Base-by-base conservation (phyloP, 192 early-diverging fungal genomes). In the Mycoemilia scoparia region DNA sequence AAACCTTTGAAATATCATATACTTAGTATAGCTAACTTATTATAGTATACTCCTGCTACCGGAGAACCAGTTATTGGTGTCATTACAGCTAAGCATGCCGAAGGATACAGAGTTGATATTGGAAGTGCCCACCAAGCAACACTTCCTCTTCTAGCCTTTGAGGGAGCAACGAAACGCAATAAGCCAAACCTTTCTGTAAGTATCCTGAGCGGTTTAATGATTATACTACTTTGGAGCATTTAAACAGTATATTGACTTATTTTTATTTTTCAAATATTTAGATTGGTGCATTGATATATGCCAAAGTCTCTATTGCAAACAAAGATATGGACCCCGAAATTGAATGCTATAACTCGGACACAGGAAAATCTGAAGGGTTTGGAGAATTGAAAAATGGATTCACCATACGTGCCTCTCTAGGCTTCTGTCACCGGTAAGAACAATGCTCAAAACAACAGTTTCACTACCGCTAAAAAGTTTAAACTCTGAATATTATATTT, bases 251-350 rank as follows among this genome's bases (percentile, higher is more conserved):
- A n/a, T n/a, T n/a, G n/a, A n/a, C n/a, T n/a, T n/a, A n/a, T n/a
- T n/a, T n/a, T n/a, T n/a, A n/a, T n/a, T n/a, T n/a, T n/a, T n/a
- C n/a, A n/a, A n/a, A 79, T 54, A 49, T 80, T n/a, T n/a, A n/a
- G n/a, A n/a, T n/a, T 9, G 84, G 83, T 7, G 48, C 73, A 12
- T 46, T 85, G 6, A 70, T 98, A 2, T 98, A 88, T 43, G 86
- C 71, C 10, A 70, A 85, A 19, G 69, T 98, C 3, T 46, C 66
- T 5, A 51, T 88, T 21, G 91, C 95, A 18, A 84, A 93, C 61
- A 78, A 72, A 41, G 85, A 95, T 56, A 92, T 98, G 87, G 91
- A 98, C 25, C 84, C 95, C 7, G 95, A 98, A 42, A 47, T 98
- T 10, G 82, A 90, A 40, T 98, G 95, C 60, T 49, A 77, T 27